Evolutionary conservation across 345 rosid species (phyloP), one percentile per base, ranked within the genome.

Genomic region (Lagerstroemia speciosa): DNA sequence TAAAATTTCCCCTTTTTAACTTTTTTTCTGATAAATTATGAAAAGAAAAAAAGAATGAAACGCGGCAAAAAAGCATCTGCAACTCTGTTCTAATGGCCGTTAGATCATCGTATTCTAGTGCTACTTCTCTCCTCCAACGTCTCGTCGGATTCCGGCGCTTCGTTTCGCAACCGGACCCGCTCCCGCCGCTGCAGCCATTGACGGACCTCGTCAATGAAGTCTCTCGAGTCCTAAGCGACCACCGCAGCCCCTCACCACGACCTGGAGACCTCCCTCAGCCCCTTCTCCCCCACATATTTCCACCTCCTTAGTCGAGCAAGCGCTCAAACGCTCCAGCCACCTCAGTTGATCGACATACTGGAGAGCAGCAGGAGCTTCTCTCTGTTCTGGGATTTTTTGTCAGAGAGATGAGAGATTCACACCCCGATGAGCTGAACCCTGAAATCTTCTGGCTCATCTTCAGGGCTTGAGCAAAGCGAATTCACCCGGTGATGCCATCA

Each of bases 341-440:
- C 89, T 90, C 30, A 93, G 92, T 0, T 93, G 81, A 85, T 91
- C 11, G 92, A 89, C 67, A 72, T 87, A n/a, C 67, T 90, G 29
- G 92, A 91, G 40, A 69, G 87, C 52, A 79, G 87, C 75, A 81
- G 73, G 48, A 92, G 85, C 64, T 91, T 89, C 24, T 86, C 97
- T 65, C 50, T 87, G 62, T 75, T 89, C 16, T 91, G 97, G 98
- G 97, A 91, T 69, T 93, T n/a, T n/a, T 89, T 72, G 71, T 89
- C 70, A 62, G 85, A 19, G 96, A 91, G 72, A 72, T 81, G 46
- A 86, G 85, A 70, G 92, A 93, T 64, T 76, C 57, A 37, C 76
- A 73, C 6, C 81, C 72, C 64, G 83, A 72, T 67, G 73, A 77
- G 66, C 65, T 85, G 34, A 76, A 17, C 72, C 78, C 84, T 27